These are phyloP conservation scores for Xylariales sp. DNA, from an alignment of 2,329 filamentous ascomycete species.

Conservation along the genomic window DNA sequence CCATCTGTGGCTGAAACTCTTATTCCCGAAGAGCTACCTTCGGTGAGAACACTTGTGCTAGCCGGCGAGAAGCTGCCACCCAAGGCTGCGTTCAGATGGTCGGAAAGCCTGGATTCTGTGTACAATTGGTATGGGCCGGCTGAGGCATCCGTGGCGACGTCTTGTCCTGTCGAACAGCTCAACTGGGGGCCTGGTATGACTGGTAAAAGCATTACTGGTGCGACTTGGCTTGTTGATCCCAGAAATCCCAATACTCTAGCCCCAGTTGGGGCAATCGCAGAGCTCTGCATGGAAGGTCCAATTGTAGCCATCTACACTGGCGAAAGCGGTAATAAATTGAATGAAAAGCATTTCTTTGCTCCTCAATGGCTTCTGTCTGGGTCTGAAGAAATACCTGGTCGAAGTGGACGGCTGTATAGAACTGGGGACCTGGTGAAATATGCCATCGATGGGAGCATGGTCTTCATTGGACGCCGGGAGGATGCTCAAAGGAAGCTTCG, in stretches of 20 bases:
- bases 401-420: constrained; percentile 24
- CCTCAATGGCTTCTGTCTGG: constrained; percentile 26
- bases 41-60: not conserved
- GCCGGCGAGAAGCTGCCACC: not conserved
- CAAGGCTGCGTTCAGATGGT: no score
- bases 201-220: no score
- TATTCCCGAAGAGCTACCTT: not conserved
- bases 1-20: not conserved
- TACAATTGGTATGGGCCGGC: no score
- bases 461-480: constrained; percentile 16
- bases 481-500: constrained; percentile 8
- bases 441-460: constrained; percentile 20
- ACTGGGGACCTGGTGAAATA: constrained; percentile 36
- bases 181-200: no score
- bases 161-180: no score
- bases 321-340: no score
- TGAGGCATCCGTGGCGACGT: no score
- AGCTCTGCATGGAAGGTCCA: constrained; percentile 24
- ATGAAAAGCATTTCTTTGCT: no score
- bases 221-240: constrained; percentile 11
- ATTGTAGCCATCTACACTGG: constrained; percentile 35
- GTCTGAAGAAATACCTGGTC: constrained; percentile 11
- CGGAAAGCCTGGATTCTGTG: no score
- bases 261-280: constrained; percentile 13
- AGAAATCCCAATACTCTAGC: constrained; percentile 6